Base-by-base conservation (phyloP, 2,329 filamentous ascomycete genomes). In the Calonectria multiphialidica region DNA sequence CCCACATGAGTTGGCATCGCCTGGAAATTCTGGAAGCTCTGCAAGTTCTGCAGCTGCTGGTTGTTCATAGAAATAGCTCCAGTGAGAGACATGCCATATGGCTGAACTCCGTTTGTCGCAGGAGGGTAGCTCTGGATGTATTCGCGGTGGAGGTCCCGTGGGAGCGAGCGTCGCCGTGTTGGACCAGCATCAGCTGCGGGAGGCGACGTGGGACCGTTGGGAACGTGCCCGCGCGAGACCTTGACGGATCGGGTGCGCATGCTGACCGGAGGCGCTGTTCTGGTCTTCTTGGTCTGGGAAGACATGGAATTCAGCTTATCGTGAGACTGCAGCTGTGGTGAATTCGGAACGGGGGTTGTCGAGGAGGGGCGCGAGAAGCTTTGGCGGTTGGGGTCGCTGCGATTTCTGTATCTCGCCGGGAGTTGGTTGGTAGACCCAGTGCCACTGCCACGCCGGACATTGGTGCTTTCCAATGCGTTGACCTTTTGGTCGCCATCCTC, bases 231-330 rank as follows among this genome's bases (percentile, higher is more conserved):
- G 13, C 71, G 74, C 3, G 77, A 49, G 21, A 74, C 73, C 49
- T 79, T 83, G 15, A 73, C 80, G 35, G 82, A 84, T 30, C 84
- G 82, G 5, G 83, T 86, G n/a, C 81, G 81, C 80, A 87, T 83
- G 75, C 84, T 87, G 33, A 87, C 81, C 0, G 86, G 85, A 1
- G 85, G 84, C 3, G 84, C 82, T 0, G 83, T 82, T 66, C 77
- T 84, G 12, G 81, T 76, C 68, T 80, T 82, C 47, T 78, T 80
- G 23, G 75, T 67, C 15, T 77, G 70, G 44, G 78, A 70, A 18
- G 69, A 42, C 13, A 72, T 74, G 12, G 66, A 59, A 50, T 61
- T 69, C 6, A 76, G 68, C 28, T 67, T 63, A 13, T 70, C 64
- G 3, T 66, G 64, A 8, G 68, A 44, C 37, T 70, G 74, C 15